These are phyloP conservation scores for Polyporus tsugae DNA, from an alignment of 1,284 basidiomycete genomes.

Conservation along the genomic window DNA sequence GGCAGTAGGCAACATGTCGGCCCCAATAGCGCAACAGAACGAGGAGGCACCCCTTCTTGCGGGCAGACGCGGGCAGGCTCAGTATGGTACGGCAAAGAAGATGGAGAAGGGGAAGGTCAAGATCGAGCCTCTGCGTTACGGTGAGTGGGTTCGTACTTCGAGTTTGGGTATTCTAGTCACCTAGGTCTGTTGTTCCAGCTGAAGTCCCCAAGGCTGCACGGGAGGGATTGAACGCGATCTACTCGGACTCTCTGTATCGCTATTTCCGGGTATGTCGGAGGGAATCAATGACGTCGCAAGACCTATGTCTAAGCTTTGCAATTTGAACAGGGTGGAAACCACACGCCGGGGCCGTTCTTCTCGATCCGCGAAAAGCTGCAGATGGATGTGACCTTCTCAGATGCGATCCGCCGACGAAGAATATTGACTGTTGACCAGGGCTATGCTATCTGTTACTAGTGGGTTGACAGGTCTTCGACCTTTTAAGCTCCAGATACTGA, in stretches of 20 bases:
- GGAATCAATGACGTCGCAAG: background rate
- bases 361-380: background rate
- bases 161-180: too few species aligned
- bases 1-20: background rate
- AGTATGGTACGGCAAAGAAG: background rate
- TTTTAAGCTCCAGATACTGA: background rate
- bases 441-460: background rate
- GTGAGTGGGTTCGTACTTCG: background rate
- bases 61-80: background rate
- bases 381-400: background rate
- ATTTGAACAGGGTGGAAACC: background rate
- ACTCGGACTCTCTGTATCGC: background rate
- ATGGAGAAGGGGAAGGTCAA: background rate
- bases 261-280: background rate
- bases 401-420: background rate
- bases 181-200: background rate
- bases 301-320: background rate
- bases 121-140: background rate
- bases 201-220: background rate
- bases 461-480: background rate
- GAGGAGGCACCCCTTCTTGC: background rate
- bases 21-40: background rate
- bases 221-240: background rate
- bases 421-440: background rate
- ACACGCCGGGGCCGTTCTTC: background rate